Conservation (phyloP, 164 flowering plant species). For the Kalanchoe fedtschenkoi region DNA sequence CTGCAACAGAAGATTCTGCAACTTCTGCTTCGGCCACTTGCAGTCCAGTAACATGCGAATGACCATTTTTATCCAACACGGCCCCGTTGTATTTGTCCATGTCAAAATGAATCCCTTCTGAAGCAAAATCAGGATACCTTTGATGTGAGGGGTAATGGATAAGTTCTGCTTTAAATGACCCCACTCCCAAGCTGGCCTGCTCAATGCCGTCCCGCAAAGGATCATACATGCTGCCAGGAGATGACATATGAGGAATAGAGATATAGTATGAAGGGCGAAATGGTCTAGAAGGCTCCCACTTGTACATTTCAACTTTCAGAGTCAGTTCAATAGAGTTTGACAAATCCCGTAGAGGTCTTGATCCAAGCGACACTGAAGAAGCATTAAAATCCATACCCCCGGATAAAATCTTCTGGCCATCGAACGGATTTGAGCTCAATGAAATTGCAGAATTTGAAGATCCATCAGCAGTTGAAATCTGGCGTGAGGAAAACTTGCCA, state of each 20-base stretch:
- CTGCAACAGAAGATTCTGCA: slow-evolving; percentile 21
- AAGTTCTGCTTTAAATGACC: slow-evolving; percentile 18
- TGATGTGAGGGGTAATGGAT: slow-evolving; percentile 16
- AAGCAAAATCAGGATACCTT: slow-evolving; percentile 18
- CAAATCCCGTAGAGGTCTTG: slow-evolving; percentile 15
- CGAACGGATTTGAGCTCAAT: slow-evolving; percentile 12
- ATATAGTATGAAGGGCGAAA: slow-evolving; percentile 56
- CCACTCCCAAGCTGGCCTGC: slow-evolving; percentile 21
- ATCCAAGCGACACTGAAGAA: slow-evolving; percentile 25
- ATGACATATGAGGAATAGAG: slow-evolving; percentile 22
- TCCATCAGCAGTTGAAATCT: slow-evolving; percentile 12
- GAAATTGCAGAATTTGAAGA: slow-evolving; percentile 16
- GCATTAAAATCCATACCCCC: slow-evolving; percentile 14
- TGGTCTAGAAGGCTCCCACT: slow-evolving; percentile 74
- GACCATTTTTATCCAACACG: slow-evolving; percentile 14
- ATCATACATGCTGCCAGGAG: slow-evolving; percentile 46
- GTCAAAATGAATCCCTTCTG: slow-evolving; percentile 7
- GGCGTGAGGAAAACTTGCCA: slow-evolving; percentile 13
- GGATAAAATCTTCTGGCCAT: slow-evolving; percentile 14
- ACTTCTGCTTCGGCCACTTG: slow-evolving; percentile 16
- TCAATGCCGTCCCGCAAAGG: slow-evolving; percentile 65
- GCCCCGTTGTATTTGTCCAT: neutral
- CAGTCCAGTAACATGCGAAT: slow-evolving; percentile 14
- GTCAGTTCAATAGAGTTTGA: slow-evolving; percentile 12
- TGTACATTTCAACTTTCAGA: slow-evolving; percentile 19